These are phyloP conservation scores for Globisporangium uncinulatum DNA, from an alignment of 352 stramenopile species.

Conservation along the genomic window DNA sequence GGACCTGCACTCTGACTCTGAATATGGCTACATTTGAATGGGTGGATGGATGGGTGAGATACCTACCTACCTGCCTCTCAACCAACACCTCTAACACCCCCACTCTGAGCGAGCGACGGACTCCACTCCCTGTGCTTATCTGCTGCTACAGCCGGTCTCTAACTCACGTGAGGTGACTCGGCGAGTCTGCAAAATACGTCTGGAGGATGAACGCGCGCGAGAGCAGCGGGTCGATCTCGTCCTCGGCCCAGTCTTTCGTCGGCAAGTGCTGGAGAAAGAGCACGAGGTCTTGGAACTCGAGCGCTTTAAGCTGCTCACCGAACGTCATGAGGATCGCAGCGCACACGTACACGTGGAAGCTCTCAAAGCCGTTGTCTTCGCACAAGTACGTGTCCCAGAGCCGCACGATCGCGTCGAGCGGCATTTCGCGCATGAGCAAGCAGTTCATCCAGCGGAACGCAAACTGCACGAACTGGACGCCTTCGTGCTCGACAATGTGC, in stretches of 20 bases:
- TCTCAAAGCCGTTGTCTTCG: conserved; percentile 98
- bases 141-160: conserved; percentile 4
- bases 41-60: too few relatives aligned
- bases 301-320: conserved; percentile 90
- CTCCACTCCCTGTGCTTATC: too few relatives aligned
- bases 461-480: conserved; percentile 98
- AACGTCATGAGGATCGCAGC: conserved; percentile 98
- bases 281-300: conserved; percentile 98
- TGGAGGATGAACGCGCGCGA: conserved; percentile 95
- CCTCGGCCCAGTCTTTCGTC: conserved; percentile 95
- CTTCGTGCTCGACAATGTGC: conserved; percentile 92
- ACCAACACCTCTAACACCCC: too few relatives aligned
- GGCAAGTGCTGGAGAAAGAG: conserved; percentile 95
- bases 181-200: conserved; percentile 87
- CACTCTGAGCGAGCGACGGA: too few relatives aligned
- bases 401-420: conserved; percentile 92
- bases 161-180: conserved; percentile 73
- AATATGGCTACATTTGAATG: neutral
- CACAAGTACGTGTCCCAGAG: conserved; percentile 99
- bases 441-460: conserved; percentile 99
- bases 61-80: too few relatives aligned
- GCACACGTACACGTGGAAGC: conserved; percentile 99
- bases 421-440: conserved; percentile 97
- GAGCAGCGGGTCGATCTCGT: conserved; percentile 97
- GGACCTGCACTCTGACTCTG: neutral